These are phyloP conservation scores for Bauhinia variegata DNA, from an alignment of 306 rosid species.

Conservation along the genomic window DNA sequence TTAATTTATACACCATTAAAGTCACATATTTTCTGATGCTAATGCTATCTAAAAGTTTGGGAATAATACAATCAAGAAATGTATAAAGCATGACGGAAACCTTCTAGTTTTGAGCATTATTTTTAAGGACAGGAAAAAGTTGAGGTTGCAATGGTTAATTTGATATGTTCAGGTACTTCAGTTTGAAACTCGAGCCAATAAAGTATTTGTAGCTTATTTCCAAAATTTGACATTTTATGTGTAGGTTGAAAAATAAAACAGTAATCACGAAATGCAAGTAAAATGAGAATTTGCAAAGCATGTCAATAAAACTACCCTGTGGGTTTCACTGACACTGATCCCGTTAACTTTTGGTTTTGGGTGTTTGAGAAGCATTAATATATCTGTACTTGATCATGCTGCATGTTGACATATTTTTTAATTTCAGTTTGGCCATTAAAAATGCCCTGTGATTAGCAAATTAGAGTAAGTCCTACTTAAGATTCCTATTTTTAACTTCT, in stretches of 20 bases:
- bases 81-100: not conserved
- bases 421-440: conserved; percentile 8
- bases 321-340: conserved; percentile 1
- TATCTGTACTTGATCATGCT: conserved; percentile 7
- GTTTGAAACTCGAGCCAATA: not conserved
- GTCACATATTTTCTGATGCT: not conserved
- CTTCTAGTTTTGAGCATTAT: not conserved
- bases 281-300: not conserved
- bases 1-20: not conserved
- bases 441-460: not conserved
- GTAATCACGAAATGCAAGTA: not conserved
- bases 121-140: not conserved
- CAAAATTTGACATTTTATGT: not conserved
- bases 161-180: conserved; percentile 5
- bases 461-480: conserved; percentile 5
- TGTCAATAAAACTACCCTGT: not conserved
- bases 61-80: not conserved
- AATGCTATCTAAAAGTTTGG: conserved; percentile 19
- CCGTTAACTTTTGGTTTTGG: conserved; percentile 4
- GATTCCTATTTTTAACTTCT: conserved; percentile 5
- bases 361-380: not conserved
- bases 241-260: not conserved
- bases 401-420: conserved; percentile 8
- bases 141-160: conserved; percentile 9
- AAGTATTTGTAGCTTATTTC: not conserved